phyloP scores from a whole-genome alignment of 345 rosid species.

The Gossypium stocksii region DNA sequence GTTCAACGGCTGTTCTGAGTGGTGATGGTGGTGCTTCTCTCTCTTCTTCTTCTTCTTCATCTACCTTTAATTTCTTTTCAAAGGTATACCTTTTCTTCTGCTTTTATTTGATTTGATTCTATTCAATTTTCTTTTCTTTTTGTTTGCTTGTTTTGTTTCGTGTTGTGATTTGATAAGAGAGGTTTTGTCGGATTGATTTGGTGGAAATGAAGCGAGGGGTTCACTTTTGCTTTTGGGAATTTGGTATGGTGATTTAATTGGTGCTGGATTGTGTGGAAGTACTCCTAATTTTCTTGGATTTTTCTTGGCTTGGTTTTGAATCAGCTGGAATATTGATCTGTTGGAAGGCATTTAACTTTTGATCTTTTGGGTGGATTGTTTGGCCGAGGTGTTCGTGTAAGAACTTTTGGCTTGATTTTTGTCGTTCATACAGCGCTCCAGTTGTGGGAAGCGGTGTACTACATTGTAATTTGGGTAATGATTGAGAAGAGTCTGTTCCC shows the following conservation, averaged over 20 bases:
- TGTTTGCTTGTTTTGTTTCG: background rate
- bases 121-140: background rate
- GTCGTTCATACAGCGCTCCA: background rate
- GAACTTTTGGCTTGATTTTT: conserved; percentile 8
- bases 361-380: background rate
- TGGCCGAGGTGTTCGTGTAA: background rate
- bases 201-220: background rate
- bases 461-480: background rate
- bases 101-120: background rate
- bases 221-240: background rate
- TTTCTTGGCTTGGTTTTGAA: background rate
- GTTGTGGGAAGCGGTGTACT: background rate
- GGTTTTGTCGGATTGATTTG: background rate
- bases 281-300: background rate
- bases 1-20: conserved; percentile 41
- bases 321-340: background rate
- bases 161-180: background rate
- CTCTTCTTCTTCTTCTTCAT: conserved; percentile 34
- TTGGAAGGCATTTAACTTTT: background rate
- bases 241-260: conserved; percentile 4
- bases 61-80: conserved; percentile 43
- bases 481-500: background rate
- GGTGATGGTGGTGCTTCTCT: conserved; percentile 40
- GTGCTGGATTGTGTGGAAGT: background rate
- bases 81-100: conserved; percentile 41